Evolutionary conservation across 2,329 filamentous ascomycete genomes (phyloP).

Genomic region (Emydomyces testavorans): DNA sequence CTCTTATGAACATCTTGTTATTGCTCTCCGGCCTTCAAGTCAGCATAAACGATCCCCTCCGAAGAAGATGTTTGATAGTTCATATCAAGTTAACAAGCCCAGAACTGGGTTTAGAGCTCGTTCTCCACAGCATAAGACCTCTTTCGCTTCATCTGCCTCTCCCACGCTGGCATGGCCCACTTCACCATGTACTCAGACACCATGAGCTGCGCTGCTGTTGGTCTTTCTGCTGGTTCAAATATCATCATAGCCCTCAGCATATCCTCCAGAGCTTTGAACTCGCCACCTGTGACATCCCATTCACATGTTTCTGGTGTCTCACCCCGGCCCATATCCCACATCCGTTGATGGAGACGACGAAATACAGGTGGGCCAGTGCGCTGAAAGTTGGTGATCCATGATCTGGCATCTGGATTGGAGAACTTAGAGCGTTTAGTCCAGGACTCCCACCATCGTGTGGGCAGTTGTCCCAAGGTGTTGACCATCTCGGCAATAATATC

Average conservation of each 20-base stretch:
- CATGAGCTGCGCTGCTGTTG: slow-evolving; percentile 17
- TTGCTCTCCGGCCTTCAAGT: no score
- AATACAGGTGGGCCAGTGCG: slow-evolving; percentile 17
- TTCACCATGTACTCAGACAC: slow-evolving; percentile 18
- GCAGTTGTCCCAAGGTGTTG: slow-evolving; percentile 18
- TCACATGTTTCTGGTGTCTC: slow-evolving; percentile 18
- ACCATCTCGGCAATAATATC: slow-evolving; percentile 20
- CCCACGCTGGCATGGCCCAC: slow-evolving; percentile 19
- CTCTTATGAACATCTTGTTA: no score
- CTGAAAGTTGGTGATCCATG: slow-evolving; percentile 17
- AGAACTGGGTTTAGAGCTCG: no score
- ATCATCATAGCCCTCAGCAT: slow-evolving; percentile 18
- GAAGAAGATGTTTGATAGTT: no score
- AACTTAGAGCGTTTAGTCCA: slow-evolving; percentile 18
- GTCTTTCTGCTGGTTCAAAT: slow-evolving; percentile 18
- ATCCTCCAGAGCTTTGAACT: slow-evolving; percentile 18
- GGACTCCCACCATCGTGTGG: slow-evolving; percentile 17
- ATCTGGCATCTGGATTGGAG: slow-evolving; percentile 18
- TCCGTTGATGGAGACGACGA: slow-evolving; percentile 15
- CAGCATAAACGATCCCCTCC: no score
- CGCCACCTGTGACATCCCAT: slow-evolving; percentile 20
- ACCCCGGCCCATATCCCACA: slow-evolving; percentile 19
- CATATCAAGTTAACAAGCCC: no score
- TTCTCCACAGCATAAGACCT: not conserved
- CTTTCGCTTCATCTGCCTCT: slow-evolving; percentile 14